phyloP scores from a whole-genome alignment of 2,329 filamentous ascomycete genomes.

The Ophiocordyceps australis region DNA sequence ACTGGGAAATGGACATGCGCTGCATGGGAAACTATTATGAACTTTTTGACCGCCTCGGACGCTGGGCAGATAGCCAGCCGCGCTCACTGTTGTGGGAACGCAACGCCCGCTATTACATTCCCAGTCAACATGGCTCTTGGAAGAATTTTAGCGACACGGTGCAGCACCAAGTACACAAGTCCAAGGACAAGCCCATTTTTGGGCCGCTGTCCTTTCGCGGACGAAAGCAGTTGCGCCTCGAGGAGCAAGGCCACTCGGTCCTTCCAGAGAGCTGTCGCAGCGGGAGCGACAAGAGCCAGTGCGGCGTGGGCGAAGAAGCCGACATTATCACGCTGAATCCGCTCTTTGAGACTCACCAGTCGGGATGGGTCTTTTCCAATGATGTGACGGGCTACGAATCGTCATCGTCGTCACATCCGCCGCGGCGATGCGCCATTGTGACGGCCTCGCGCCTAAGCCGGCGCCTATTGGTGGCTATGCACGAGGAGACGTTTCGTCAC shows the following conservation, averaged over 20 bases:
- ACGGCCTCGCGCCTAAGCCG: constrained; percentile 52
- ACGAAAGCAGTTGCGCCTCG: constrained; percentile 25
- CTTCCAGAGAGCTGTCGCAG: constrained; percentile 36
- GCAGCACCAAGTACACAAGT: constrained; percentile 31
- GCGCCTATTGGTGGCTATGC: constrained; percentile 52
- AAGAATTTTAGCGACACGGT: constrained; percentile 53
- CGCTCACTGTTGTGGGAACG: constrained; percentile 64
- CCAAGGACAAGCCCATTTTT: constrained; percentile 41
- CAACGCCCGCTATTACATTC: constrained; percentile 60
- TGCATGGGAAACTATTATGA: constrained; percentile 53
- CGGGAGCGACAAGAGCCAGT: constrained; percentile 30
- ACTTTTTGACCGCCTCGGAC: constrained; percentile 47
- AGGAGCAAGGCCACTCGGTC: constrained; percentile 30
- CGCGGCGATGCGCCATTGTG: constrained; percentile 53
- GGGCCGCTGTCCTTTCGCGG: constrained; percentile 42
- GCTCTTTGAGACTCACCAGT: constrained; percentile 52
- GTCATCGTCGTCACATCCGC: constrained; percentile 21
- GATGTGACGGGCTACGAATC: constrained; percentile 53
- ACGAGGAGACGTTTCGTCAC: constrained; percentile 49
- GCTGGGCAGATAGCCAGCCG: constrained; percentile 50
- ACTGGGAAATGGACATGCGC: constrained; percentile 53
- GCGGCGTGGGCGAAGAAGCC: constrained; percentile 53
- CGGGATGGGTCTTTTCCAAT: constrained; percentile 54
- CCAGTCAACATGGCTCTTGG: constrained; percentile 50
- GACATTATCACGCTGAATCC: constrained; percentile 66